A percentile compares a stretch with the other conserved stretches of the same genome.
These are phyloP conservation scores for Hippophae gyantsensis DNA, from an alignment of 306 rosid genomes.

Conservation along the genomic window DNA sequence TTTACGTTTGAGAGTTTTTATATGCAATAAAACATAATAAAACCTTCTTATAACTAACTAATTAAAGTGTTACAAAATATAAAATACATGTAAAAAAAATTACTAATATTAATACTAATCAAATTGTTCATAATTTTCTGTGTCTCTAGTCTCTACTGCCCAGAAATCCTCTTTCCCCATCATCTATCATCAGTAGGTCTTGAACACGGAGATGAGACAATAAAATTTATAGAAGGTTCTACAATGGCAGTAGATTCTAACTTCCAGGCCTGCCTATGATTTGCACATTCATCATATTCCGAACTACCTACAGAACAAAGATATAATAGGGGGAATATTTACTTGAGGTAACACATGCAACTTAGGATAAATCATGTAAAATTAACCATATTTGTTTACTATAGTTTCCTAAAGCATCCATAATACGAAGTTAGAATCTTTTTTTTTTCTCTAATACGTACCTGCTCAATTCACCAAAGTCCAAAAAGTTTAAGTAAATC, in stretches of 20 bases:
- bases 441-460: slow-evolving; percentile 69
- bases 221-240: slow-evolving; percentile 83
- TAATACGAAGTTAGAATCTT: no score
- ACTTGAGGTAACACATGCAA: not conserved
- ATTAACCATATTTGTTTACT: slow-evolving; percentile 33
- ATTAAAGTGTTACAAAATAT: no score
- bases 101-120: no score
- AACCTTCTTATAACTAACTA: no score
- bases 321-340: not conserved
- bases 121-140: no score
- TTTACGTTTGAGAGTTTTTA: no score
- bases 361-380: not conserved
- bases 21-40: no score
- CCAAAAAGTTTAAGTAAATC: slow-evolving; percentile 19
- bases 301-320: slow-evolving; percentile 54
- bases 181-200: no score
- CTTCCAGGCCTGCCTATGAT: slow-evolving; percentile 99
- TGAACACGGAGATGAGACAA: slow-evolving; percentile 44
- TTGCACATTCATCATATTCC: slow-evolving; percentile 95
- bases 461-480: slow-evolving; percentile 38
- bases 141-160: no score
- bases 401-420: slow-evolving; percentile 93
- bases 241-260: slow-evolving; percentile 87
- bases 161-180: no score
- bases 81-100: no score